These are phyloP conservation scores for Herpomyces periplanetae DNA, from an alignment of 2,329 filamentous ascomycete genomes.

Conservation along the genomic window DNA sequence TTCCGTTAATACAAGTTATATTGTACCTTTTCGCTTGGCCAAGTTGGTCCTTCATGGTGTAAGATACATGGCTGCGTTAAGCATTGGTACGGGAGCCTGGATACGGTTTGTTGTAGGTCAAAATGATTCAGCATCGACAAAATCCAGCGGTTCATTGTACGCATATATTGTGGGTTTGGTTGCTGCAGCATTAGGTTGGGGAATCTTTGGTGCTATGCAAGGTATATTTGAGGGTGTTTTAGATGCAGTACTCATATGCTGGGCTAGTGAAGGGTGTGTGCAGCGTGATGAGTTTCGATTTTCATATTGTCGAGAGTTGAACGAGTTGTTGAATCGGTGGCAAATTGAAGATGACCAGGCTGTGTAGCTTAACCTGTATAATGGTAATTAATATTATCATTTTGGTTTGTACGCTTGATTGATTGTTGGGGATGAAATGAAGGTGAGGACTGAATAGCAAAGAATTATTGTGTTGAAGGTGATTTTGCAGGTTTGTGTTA, in stretches of 20 bases:
- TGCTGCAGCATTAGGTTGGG: constrained; percentile 78
- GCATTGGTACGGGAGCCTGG: constrained; percentile 81
- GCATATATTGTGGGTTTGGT: constrained; percentile 76
- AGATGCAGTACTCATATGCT: constrained; percentile 64
- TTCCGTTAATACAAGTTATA: too few species aligned
- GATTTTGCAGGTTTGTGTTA: too few species aligned
- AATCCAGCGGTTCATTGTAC: constrained; percentile 38
- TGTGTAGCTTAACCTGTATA: too few species aligned
- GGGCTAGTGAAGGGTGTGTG: constrained; percentile 48
- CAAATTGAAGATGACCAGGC: too few species aligned
- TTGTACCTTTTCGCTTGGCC: constrained; percentile 60
- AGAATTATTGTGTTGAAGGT: too few species aligned
- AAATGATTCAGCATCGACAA: constrained; percentile 8
- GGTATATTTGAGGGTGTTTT: constrained; percentile 53
- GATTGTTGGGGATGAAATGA: too few species aligned
- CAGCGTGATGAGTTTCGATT: constrained; percentile 17
- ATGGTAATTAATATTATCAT: too few species aligned
- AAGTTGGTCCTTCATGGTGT: constrained; percentile 72
- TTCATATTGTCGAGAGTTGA: constrained; percentile 66
- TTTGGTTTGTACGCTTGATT: too few species aligned
- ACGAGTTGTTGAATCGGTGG: constrained; percentile 59
- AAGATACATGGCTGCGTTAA: constrained; percentile 56
- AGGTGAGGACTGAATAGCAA: too few species aligned
- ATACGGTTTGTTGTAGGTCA: constrained; percentile 30
- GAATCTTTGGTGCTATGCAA: constrained; percentile 59